Evolutionary conservation across 2,329 filamentous ascomycete genomes (phyloP).

Genomic region (Emmonsiellopsis sp.): DNA sequence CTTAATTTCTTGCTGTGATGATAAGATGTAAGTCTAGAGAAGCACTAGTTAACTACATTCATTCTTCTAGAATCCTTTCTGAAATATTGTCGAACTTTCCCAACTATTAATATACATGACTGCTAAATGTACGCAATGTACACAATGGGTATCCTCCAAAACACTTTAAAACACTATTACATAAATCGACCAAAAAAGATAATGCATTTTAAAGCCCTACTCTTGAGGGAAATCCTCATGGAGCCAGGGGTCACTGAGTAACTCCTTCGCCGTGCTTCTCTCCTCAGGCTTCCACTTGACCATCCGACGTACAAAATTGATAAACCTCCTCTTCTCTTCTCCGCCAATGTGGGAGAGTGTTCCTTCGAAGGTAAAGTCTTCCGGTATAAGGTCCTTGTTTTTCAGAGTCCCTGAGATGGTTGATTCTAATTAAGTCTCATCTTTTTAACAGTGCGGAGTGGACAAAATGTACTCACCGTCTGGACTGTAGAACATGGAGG

Average conservation of each 20-base stretch:
- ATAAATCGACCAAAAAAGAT: too few relatives aligned
- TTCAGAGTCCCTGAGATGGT: constrained; percentile 12
- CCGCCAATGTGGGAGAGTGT: constrained; percentile 12
- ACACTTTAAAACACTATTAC: too few relatives aligned
- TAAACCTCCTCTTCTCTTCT: constrained; percentile 22
- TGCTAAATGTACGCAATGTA: too few relatives aligned
- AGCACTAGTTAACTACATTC: too few relatives aligned
- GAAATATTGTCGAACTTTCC: too few relatives aligned
- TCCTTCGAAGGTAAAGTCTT: constrained; percentile 11
- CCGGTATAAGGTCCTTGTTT: constrained; percentile 15
- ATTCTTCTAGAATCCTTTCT: too few relatives aligned
- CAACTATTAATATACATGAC: too few relatives aligned
- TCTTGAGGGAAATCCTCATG: constrained; percentile 1
- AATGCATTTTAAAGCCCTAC: too few relatives aligned
- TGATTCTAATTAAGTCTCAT: not conserved
- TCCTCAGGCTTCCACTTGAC: constrained; percentile 25
- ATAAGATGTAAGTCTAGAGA: too few relatives aligned
- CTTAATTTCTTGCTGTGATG: too few relatives aligned
- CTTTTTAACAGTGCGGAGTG: not conserved
- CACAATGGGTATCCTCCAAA: too few relatives aligned
- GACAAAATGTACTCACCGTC: constrained; percentile 2
- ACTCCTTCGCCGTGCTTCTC: constrained; percentile 23
- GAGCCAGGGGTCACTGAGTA: constrained; percentile 20
- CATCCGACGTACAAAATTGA: constrained; percentile 22
- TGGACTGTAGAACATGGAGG: constrained; percentile 6